A percentile compares a stretch with the other conserved stretches of the same genome.
These are phyloP conservation scores for Agastache rugosa DNA, from an alignment of 257 asterid species.

Conservation along the genomic window DNA sequence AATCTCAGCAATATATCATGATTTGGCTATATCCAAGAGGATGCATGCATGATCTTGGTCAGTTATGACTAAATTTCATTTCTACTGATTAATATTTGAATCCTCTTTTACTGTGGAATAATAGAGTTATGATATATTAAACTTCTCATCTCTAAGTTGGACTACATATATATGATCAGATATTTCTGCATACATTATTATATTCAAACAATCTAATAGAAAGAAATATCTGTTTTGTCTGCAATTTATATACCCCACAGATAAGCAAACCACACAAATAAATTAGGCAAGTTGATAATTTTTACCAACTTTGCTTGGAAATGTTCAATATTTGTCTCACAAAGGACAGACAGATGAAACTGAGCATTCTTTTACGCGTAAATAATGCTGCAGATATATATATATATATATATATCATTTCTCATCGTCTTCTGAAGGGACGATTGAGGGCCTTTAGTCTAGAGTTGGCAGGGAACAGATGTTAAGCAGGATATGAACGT, in stretches of 20 bases:
- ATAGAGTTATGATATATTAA: no score
- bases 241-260: background rate
- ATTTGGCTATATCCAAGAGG: background rate
- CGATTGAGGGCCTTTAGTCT: background rate
- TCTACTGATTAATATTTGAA: no score
- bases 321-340: background rate
- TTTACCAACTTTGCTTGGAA: background rate
- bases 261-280: background rate
- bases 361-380: background rate
- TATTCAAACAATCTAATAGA: background rate
- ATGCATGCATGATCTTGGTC: background rate
- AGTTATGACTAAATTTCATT: background rate
- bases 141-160: no score
- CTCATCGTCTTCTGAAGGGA: background rate
- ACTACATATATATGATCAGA: no score
- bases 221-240: background rate
- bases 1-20: no score
- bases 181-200: no score
- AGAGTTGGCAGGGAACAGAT: background rate
- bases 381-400: background rate
- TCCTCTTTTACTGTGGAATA: background rate
- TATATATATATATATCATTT: no score
- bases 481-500: background rate
- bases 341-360: background rate
- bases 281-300: background rate